These are phyloP conservation scores for Acanthamoeba pearcei DNA, from an alignment of 208 protist species.

Conservation along the genomic window DNA sequence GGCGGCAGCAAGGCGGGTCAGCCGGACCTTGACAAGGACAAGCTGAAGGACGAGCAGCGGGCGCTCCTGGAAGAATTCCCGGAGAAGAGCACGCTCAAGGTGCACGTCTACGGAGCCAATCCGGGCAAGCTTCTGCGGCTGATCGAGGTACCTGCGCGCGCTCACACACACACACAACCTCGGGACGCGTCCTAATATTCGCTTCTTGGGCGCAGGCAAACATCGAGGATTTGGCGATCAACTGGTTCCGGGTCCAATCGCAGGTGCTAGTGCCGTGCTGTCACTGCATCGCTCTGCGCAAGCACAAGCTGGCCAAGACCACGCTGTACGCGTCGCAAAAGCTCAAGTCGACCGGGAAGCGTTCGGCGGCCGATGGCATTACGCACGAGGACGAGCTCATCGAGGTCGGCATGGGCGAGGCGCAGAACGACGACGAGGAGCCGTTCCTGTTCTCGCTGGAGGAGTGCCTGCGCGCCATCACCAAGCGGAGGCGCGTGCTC, in stretches of 20 bases:
- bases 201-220: neutral
- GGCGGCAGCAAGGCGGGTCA: neutral
- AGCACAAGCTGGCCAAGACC: constrained; percentile 56
- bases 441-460: constrained; percentile 57
- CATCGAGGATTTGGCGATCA: constrained; percentile 59
- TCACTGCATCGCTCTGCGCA: constrained; percentile 39
- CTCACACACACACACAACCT: too few species aligned
- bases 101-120: constrained; percentile 67
- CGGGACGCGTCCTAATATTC: neutral
- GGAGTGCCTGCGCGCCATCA: constrained; percentile 63
- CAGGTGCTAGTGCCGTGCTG: constrained; percentile 55
- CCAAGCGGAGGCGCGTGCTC: constrained; percentile 27
- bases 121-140: constrained; percentile 56
- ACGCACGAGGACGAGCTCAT: neutral
- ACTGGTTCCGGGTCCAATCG: constrained; percentile 58
- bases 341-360: neutral
- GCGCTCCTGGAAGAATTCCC: constrained; percentile 56
- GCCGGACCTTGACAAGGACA: neutral
- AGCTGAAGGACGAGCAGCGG: constrained; percentile 52
- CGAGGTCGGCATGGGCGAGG: neutral
- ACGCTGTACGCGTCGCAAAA: neutral
- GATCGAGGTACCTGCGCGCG: neutral
- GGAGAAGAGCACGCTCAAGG: neutral
- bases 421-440: neutral
- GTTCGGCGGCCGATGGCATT: neutral